Base-by-base conservation (phyloP, 345 rosid genomes). In the Brassica nigra region DNA sequence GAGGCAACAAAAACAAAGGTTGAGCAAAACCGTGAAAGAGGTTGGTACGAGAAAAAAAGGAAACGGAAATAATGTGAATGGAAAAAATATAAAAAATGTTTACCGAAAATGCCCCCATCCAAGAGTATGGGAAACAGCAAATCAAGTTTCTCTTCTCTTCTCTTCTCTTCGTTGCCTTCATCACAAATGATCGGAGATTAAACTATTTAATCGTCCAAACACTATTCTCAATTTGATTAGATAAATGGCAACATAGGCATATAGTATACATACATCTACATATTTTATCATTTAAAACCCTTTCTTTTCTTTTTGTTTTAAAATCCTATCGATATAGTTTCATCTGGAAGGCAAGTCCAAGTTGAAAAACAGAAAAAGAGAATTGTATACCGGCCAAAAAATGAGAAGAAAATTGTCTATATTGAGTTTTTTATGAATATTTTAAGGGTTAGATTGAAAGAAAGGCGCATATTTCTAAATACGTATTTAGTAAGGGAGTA, bases 21-120 rank as follows among this genome's bases (percentile, higher is more conserved):
- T 31, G 62, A 57, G 44, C 57, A 79, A 74, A 68, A 67, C 82
- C 70, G 78, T 79, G 78, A 74, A 67, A 68, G 75, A 4, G 74
- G 67, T 76, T 73, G 72, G 85, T 76, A 76, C 59, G 67, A 80
- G 86, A 78, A 78, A 81, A 88, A 84, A 87, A 81, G 87, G 88
- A 89, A 90, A 83, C 62, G 82, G 78, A 89, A 87, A 89, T 87
- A 87, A 83, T 86, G 92, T 83, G 76, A 86, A 3, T 57, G 74
- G 34, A 83, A 3, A 1, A 64, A 3, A 33, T 57, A 4, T 83
- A 87, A 71, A 85, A 85, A 82, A 81, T 61, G 73, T 30, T 86
- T 91, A 84, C 91, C 89, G 65, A 82, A 90, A 91, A 83, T 84
- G 84, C 52, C 81, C 59, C 49, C 83, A 91, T 89, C 93, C 90